Evolutionary conservation across 2,329 filamentous ascomycete genomes (phyloP).

Genomic region (Decorospora gaudefroyi): DNA sequence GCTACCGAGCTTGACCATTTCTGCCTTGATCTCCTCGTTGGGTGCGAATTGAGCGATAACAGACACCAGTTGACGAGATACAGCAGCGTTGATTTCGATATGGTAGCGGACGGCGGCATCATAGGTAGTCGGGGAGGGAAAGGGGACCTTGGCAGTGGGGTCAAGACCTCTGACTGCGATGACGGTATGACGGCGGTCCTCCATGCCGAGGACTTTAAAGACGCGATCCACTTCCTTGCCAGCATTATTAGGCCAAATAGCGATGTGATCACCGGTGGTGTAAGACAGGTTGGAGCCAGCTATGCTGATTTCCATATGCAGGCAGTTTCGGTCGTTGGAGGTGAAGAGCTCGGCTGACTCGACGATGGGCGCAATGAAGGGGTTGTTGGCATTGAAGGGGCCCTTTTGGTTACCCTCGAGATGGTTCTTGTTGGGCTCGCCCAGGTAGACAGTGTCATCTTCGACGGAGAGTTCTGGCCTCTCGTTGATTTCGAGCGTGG

Average conservation of each 20-base stretch:
- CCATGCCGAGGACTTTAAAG: slow-evolving; percentile 75
- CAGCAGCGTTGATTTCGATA: slow-evolving; percentile 92
- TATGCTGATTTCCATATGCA: slow-evolving; percentile 95
- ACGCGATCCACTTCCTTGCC: slow-evolving; percentile 91
- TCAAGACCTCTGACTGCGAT: slow-evolving; percentile 90
- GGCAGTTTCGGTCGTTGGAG: slow-evolving; percentile 87
- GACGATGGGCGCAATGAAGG: slow-evolving; percentile 90
- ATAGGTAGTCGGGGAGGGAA: slow-evolving; percentile 95
- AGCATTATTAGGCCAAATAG: slow-evolving; percentile 94
- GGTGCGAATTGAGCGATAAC: slow-evolving; percentile 88
- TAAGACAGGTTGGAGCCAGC: slow-evolving; percentile 87
- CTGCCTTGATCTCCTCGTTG: slow-evolving; percentile 78
- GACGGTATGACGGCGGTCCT: slow-evolving; percentile 76
- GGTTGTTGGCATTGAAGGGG: slow-evolving; percentile 95
- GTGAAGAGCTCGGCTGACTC: slow-evolving; percentile 91
- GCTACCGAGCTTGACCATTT: slow-evolving; percentile 83
- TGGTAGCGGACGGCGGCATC: slow-evolving; percentile 93
- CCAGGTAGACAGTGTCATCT: slow-evolving; percentile 83
- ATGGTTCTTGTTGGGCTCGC: slow-evolving; percentile 95
- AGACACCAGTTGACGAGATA: slow-evolving; percentile 93
- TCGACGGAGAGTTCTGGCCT: slow-evolving; percentile 73
- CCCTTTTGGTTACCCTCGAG: slow-evolving; percentile 82
- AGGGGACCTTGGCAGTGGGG: slow-evolving; percentile 94
- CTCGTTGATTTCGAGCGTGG: slow-evolving; percentile 82
- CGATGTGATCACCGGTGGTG: slow-evolving; percentile 96